Base-by-base conservation (phyloP, 1,284 basidiomycete genomes). In the Ustilago loliicola region DNA sequence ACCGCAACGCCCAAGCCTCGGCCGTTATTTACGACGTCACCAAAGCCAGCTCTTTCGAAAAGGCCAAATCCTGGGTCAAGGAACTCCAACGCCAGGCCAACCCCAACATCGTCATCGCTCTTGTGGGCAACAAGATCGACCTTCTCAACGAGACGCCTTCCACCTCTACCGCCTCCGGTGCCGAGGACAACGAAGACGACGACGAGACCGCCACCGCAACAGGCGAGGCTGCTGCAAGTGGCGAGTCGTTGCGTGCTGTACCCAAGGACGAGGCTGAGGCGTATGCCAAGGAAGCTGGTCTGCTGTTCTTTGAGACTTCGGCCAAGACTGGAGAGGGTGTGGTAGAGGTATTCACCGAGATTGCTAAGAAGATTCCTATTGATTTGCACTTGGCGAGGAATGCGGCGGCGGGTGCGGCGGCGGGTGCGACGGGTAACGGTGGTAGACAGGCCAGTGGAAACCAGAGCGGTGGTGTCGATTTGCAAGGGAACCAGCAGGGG, bases 51-150 rank as follows among this genome's bases (percentile, higher is more conserved):
- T 98, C 95, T 82, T 90, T 99, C 74, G 97, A 99, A 87, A 99
- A 99, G 88, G 96, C 96, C 70, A 99, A 99, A 89, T 95, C 95
- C 38, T 99, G 96, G 96, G 96, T 99, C 77, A 99, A 98, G 89
- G 96, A 99, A 88, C 90, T 99, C 29, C 97, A 99, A 88, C 91
- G 97, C 76, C 96, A 99, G 87, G 96, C 97, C 42, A 98, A 97
- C 87, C 96, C 96, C 40, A 98, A 98, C 88, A 98, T 99, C 86
- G 95, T 99, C 85, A 99, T 99, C 83, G 86, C 86, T 7, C 75
- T 86, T 17, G 84, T 86, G 13, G 86, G 86, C 21, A 86, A 86
- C 83, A 85, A 89, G 87, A 85, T 97, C 80, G 96, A 98, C 88
- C 90, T 98, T 72, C 94, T 97, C 38, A 91, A 93, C 82, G 88